phyloP scores from a whole-genome alignment of 306 rosid genomes.

The Lotus japonicus region DNA sequence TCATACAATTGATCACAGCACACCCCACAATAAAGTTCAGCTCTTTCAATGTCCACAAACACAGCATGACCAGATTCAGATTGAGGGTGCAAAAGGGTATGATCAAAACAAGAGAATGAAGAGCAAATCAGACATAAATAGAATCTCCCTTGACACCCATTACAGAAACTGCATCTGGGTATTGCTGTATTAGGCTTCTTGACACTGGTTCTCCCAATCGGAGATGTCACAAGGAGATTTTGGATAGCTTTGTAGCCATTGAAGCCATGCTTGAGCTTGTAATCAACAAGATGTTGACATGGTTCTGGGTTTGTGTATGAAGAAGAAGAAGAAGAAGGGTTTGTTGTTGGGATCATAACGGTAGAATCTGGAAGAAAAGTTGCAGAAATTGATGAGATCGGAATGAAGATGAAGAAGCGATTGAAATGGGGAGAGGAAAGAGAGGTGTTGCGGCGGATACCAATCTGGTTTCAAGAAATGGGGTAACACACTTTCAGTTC shows the following conservation, averaged over 20 bases:
- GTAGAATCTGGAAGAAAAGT: not conserved
- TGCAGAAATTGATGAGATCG: no score
- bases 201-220: conserved; percentile 56
- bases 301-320: conserved; percentile 63
- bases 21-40: conserved; percentile 72
- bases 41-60: conserved; percentile 74
- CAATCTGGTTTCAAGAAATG: no score
- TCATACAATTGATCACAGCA: conserved; percentile 88
- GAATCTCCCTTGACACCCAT: conserved; percentile 56
- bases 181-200: conserved; percentile 37
- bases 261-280: conserved; percentile 68
- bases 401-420: no score
- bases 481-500: no score
- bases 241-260: conserved; percentile 67
- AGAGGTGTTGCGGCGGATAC: no score
- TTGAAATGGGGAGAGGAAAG: no score
- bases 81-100: conserved; percentile 46
- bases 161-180: conserved; percentile 71
- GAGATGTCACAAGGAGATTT: conserved; percentile 50
- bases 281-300: conserved; percentile 72
- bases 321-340: no score
- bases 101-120: conserved; percentile 59
- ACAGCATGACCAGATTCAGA: conserved; percentile 49
- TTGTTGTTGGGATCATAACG: conserved; percentile 51
- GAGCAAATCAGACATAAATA: conserved; percentile 73